Conservation (phyloP, 1,284 basidiomycete genomes). For the Marasmius oreades region DNA sequence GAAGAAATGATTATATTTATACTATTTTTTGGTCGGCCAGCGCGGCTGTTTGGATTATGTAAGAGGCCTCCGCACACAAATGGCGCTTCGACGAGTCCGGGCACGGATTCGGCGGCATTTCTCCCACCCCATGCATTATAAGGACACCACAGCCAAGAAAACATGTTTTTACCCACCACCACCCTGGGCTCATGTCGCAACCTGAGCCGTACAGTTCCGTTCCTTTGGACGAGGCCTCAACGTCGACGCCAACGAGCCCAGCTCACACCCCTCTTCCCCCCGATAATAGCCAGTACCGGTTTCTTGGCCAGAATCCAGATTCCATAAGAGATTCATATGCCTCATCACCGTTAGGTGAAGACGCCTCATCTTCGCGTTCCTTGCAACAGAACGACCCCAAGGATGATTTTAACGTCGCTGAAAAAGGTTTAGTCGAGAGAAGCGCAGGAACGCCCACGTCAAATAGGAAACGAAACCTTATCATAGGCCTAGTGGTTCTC, state of each 20-base stretch:
- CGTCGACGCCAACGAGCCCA: constrained; percentile 45
- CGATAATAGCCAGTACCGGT: constrained; percentile 43
- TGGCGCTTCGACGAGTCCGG: too few relatives aligned
- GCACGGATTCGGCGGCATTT: too few relatives aligned
- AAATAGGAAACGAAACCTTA: constrained; percentile 47
- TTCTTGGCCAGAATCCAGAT: neutral
- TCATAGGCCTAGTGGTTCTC: constrained; percentile 41
- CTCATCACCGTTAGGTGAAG: neutral
- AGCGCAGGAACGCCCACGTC: constrained; percentile 28
- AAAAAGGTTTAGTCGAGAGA: constrained; percentile 49
- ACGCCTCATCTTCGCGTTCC: neutral
- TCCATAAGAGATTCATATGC: neutral
- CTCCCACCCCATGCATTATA: too few relatives aligned
- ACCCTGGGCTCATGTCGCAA: too few relatives aligned
- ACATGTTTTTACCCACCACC: too few relatives aligned
- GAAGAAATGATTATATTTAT: too few relatives aligned
- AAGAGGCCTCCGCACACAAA: too few relatives aligned
- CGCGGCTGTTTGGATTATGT: too few relatives aligned
- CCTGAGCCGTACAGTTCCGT: constrained; percentile 47
- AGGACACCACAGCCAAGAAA: too few relatives aligned
- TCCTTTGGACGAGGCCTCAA: constrained; percentile 30
- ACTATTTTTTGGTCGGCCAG: too few relatives aligned
- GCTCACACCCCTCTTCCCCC: constrained; percentile 34
- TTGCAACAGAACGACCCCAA: constrained; percentile 42
- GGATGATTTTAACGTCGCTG: constrained; percentile 56